phyloP scores from a whole-genome alignment of 257 asterid species.

The Nicotiana undulata region DNA sequence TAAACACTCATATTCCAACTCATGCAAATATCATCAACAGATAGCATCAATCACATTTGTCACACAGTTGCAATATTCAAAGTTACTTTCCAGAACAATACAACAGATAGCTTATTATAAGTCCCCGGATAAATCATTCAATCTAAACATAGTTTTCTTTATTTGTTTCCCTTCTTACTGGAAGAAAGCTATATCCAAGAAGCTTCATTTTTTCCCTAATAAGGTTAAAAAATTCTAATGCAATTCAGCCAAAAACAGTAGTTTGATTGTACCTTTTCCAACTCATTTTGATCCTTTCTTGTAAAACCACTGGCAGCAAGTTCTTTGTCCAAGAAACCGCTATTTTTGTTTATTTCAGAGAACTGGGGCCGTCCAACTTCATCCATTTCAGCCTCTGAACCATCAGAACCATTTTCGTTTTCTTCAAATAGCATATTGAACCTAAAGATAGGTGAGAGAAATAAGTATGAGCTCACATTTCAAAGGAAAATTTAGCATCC shows the following conservation, averaged over 20 bases:
- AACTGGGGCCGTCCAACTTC: slow-evolving; percentile 59
- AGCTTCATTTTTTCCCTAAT: background rate
- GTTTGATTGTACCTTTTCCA: slow-evolving; percentile 54
- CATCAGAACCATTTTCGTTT: slow-evolving; percentile 38
- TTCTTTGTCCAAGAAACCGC: slow-evolving; percentile 79
- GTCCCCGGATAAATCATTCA: background rate
- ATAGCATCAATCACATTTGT: background rate
- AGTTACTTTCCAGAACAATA: background rate
- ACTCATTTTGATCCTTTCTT: slow-evolving; percentile 67
- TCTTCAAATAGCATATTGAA: slow-evolving; percentile 58
- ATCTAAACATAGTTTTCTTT: background rate
- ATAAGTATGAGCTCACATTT: background rate
- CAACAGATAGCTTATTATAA: background rate
- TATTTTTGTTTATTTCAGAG: slow-evolving; percentile 53
- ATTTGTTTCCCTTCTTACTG: background rate
- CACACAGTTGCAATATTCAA: background rate
- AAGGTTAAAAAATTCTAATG: background rate
- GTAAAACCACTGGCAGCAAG: slow-evolving; percentile 98
- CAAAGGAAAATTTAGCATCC: background rate
- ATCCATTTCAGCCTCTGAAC: slow-evolving; percentile 42
- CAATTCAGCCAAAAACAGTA: slow-evolving; percentile 3
- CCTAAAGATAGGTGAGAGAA: slow-evolving; percentile 27
- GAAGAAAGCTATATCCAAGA: background rate
- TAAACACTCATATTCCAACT: background rate
- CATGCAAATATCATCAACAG: background rate